A percentile compares a stretch with the other conserved stretches of the same genome.
phyloP scores from a whole-genome alignment of 441 rosid genomes.

The Francoa sonchifolia region DNA sequence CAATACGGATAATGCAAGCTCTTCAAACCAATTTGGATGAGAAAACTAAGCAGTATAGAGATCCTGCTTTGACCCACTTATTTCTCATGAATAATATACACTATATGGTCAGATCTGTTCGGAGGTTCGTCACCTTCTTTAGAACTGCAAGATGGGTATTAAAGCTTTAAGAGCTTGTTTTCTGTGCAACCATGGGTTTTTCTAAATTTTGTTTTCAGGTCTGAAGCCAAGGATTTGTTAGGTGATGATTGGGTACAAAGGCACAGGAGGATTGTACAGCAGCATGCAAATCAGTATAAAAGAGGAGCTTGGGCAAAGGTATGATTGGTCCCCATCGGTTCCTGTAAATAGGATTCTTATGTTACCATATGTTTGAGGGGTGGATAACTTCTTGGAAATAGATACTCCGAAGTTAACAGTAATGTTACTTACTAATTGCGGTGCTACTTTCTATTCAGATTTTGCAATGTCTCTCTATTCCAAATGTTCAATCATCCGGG shows the following conservation, averaged over 20 bases:
- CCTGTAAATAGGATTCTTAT: neutral
- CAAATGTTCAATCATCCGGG: constrained; percentile 85
- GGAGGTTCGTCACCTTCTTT: constrained; percentile 41
- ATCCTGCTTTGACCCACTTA: constrained; percentile 78
- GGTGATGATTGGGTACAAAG: constrained; percentile 99
- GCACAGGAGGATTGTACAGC: constrained; percentile 93
- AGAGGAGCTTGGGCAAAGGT: constrained; percentile 31
- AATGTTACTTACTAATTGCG: neutral
- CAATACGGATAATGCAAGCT: constrained; percentile 95
- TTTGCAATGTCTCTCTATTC: neutral
- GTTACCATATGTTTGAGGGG: neutral
- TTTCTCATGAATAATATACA: constrained; percentile 97
- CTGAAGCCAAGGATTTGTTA: constrained; percentile 93
- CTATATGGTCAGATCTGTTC: constrained; percentile 98
- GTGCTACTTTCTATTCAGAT: neutral
- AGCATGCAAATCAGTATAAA: constrained; percentile 94
- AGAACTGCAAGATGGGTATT: constrained; percentile 1
- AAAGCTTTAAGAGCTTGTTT: constrained; percentile 1
- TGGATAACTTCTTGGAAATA: neutral
- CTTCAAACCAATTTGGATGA: constrained; percentile 94
- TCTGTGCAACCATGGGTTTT: neutral
- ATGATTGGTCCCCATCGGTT: neutral
- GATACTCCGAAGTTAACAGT: neutral
- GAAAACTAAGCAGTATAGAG: constrained; percentile 89
- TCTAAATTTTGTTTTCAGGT: constrained; percentile 34